phyloP scores from a whole-genome alignment of 495 filamentous ascomycete genomes.

The Lepidopterella palustris region DNA sequence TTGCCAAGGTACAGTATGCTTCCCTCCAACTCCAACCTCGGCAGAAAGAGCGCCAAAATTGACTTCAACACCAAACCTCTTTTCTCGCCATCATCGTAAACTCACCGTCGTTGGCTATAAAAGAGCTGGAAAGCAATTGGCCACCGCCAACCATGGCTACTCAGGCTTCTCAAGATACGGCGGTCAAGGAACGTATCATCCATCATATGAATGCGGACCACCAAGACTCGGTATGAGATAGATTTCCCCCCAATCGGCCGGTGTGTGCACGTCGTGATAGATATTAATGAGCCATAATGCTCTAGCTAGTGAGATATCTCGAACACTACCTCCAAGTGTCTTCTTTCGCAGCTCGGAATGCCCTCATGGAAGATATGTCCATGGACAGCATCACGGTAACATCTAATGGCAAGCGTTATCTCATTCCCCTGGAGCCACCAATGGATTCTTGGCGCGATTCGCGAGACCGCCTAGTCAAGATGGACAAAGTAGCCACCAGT shows the following conservation, averaged over 20 bases:
- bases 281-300: background rate
- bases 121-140: background rate
- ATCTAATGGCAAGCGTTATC: conserved; percentile 43
- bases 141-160: conserved; percentile 21
- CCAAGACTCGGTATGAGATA: conserved; percentile 44
- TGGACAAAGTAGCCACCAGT: conserved; percentile 55
- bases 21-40: background rate
- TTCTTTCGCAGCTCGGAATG: conserved; percentile 40
- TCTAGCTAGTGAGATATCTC: conserved; percentile 56
- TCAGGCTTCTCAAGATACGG: conserved; percentile 34
- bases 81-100: background rate
- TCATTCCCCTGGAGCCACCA: conserved; percentile 56
- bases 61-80: background rate
- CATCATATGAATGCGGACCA: conserved; percentile 80
- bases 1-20: background rate
- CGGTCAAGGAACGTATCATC: conserved; percentile 57
- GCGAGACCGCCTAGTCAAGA: conserved; percentile 57
- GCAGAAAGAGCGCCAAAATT: background rate
- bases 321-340: conserved; percentile 52
- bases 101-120: background rate
- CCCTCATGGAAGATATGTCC: conserved; percentile 53
- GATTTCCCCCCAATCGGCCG: background rate
- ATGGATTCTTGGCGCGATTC: conserved; percentile 55
- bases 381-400: conserved; percentile 51
- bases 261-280: background rate